phyloP scores from a whole-genome alignment of 192 early-diverging fungal genomes.

The Podila verticillata region DNA sequence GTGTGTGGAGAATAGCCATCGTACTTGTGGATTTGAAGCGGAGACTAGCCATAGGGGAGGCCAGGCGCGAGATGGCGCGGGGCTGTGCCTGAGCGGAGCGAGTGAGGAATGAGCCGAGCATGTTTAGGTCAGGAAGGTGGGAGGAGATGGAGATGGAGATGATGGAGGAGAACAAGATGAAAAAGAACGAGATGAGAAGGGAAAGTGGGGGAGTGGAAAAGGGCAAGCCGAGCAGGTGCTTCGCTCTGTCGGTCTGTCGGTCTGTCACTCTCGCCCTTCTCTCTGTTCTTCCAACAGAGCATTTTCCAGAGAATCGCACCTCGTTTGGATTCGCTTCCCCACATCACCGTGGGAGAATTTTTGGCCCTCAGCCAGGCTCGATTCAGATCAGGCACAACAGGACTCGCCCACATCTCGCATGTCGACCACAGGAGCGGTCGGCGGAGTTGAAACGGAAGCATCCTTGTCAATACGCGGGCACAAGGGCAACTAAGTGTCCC shows the following conservation, averaged over 20 bases:
- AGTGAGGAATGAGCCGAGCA: slow-evolving; percentile 50
- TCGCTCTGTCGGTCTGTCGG: no score
- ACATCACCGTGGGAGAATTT: no score
- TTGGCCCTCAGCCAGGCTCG: no score
- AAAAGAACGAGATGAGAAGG: neutral
- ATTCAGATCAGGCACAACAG: no score
- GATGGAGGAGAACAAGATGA: slow-evolving; percentile 3
- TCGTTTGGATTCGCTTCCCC: no score
- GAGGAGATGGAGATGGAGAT: neutral
- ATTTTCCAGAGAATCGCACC: no score
- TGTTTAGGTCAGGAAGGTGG: slow-evolving; percentile 5
- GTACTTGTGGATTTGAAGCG: slow-evolving; percentile 54
- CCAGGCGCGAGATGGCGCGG: slow-evolving; percentile 16
- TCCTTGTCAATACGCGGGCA: no score
- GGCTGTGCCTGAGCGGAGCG: slow-evolving; percentile 31
- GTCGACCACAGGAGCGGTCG: no score
- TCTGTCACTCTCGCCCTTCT: neutral
- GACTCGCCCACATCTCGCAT: no score
- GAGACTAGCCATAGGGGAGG: slow-evolving; percentile 17
- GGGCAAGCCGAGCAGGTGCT: neutral
- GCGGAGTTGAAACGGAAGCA: no score
- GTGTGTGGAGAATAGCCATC: neutral
- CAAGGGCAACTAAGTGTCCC: no score
- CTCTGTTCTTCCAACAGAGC: no score
- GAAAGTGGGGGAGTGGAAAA: neutral